These are phyloP conservation scores for Platismatia glauca DNA, from an alignment of 495 filamentous ascomycete genomes.

Conservation along the genomic window DNA sequence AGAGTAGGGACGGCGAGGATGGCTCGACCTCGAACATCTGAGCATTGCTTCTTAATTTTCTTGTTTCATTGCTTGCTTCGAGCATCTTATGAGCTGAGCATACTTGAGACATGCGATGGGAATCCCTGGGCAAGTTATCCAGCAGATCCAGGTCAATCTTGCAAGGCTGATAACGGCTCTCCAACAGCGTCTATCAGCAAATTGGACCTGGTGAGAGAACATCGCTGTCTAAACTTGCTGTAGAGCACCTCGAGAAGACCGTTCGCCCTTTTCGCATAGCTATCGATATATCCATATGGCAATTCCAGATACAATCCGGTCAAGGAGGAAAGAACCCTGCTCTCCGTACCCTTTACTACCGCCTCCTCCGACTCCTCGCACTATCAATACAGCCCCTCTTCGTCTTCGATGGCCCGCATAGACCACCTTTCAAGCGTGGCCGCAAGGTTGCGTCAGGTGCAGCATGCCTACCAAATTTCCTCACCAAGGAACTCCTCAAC, in stretches of 20 bases:
- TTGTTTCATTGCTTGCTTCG: not conserved
- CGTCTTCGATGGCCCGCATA: constrained; percentile 88
- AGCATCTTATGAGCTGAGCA: not conserved
- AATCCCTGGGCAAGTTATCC: constrained; percentile 46
- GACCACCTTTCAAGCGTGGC: constrained; percentile 85
- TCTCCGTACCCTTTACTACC: constrained; percentile 85
- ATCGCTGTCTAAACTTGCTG: constrained; percentile 74
- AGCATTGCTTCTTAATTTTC: not conserved
- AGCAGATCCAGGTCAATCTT: not conserved
- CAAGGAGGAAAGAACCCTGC: constrained; percentile 86
- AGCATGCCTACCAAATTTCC: constrained; percentile 38
- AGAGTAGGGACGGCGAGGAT: too few relatives aligned
- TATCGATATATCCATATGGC: constrained; percentile 95
- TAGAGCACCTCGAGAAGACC: constrained; percentile 60
- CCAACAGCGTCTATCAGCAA: constrained; percentile 70
- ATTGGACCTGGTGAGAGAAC: constrained; percentile 74
- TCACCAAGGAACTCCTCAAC: constrained; percentile 69
- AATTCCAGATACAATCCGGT: constrained; percentile 83
- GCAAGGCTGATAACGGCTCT: constrained; percentile 21
- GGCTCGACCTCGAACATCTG: not conserved
- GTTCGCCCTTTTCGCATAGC: constrained; percentile 74
- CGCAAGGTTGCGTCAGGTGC: constrained; percentile 44
- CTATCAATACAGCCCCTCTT: constrained; percentile 82
- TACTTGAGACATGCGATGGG: constrained; percentile 37
- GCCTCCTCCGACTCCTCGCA: constrained; percentile 72